A percentile compares a stretch with the other conserved stretches of the same genome.
phyloP scores from a whole-genome alignment of 1,284 basidiomycete species.

The Entoloma clypeatum region DNA sequence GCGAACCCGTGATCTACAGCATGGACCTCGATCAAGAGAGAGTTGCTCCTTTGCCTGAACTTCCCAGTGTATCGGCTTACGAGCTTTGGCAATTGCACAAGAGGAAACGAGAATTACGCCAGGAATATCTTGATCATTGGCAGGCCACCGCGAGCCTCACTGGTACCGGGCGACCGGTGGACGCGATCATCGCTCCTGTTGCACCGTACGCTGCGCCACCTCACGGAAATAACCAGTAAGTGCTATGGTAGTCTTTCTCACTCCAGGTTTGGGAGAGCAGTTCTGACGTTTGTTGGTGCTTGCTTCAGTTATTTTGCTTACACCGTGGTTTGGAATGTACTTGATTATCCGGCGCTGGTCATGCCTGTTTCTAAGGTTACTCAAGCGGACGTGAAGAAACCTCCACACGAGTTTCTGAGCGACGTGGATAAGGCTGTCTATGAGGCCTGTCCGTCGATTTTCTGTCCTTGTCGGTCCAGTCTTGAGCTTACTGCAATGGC shows the following conservation, averaged over 20 bases:
- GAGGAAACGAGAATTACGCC: constrained; percentile 40
- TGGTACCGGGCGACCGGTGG: constrained; percentile 59
- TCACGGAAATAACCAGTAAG: constrained; percentile 49
- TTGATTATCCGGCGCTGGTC: constrained; percentile 62
- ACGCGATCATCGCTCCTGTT: constrained; percentile 58
- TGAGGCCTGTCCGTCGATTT: constrained; percentile 48
- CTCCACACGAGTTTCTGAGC: constrained; percentile 41
- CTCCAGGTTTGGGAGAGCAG: not conserved
- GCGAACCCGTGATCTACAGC: constrained; percentile 48
- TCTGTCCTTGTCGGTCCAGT: constrained; percentile 10
- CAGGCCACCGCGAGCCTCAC: constrained; percentile 44
- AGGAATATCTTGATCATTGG: constrained; percentile 56
- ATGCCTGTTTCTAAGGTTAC: constrained; percentile 66
- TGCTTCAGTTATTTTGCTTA: constrained; percentile 42
- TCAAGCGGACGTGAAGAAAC: constrained; percentile 40
- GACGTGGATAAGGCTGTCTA: constrained; percentile 45
- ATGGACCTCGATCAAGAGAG: constrained; percentile 38
- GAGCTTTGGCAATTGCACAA: constrained; percentile 57
- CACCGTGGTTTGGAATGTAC: constrained; percentile 62
- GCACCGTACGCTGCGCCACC: constrained; percentile 51
- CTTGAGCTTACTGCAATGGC: constrained; percentile 7
- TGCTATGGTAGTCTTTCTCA: too few relatives aligned
- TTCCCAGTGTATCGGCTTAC: constrained; percentile 39
- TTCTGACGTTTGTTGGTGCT: constrained; percentile 3
- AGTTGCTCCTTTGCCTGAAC: constrained; percentile 5